Base-by-base conservation (phyloP, 2,329 filamentous ascomycete genomes). In the Scytalidium lignicola region DNA sequence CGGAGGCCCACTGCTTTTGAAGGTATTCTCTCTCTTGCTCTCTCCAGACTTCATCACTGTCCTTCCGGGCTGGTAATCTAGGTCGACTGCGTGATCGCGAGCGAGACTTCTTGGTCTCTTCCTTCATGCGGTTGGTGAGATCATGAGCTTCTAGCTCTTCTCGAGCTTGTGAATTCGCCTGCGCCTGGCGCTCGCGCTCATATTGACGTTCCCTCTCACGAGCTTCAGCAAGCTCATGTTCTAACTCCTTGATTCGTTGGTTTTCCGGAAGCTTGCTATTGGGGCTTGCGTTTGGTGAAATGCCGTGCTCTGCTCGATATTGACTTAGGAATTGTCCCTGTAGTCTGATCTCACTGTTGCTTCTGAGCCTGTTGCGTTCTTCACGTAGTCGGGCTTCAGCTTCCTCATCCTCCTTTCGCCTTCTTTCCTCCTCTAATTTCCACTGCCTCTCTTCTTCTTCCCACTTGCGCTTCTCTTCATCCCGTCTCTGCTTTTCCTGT, bases 241-340 rank as follows among this genome's bases (percentile, higher is more conserved):
- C 92, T 4, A 97, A 75, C 64, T 96, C 85, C 59, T 80, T 80
- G 54, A 96, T 84, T 39, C 90, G 82, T 55, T 76, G 79, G 54
- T 75, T 80, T 65, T 92, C 77, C 47, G 74, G 72, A 17, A 65
- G 67, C 43, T 62, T 65, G 40, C 67, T 67, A 21, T 63, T 67
- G 18, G 62, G 68, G 54, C 61, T 62, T 62, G 51, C 68, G 64
- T 58, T 60, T 58, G 62, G 64, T 49, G 60, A 57, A 47, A 67
- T 62, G 53, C 74, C 66, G 63, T 87, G 82, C 57, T 89, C 84
- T 18, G 85, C 82, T 65, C 89, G 86, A 64, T 96, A 95, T 63
- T 96, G 87, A 62, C 88, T 92, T 45, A 95, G 76, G 59, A 85
- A 91, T 63, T 96, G 90, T 2, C 90, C 90, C 52, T 84, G 85